Base-by-base conservation (phyloP, 192 early-diverging fungal genomes). In the Coemansia asiatica region DNA sequence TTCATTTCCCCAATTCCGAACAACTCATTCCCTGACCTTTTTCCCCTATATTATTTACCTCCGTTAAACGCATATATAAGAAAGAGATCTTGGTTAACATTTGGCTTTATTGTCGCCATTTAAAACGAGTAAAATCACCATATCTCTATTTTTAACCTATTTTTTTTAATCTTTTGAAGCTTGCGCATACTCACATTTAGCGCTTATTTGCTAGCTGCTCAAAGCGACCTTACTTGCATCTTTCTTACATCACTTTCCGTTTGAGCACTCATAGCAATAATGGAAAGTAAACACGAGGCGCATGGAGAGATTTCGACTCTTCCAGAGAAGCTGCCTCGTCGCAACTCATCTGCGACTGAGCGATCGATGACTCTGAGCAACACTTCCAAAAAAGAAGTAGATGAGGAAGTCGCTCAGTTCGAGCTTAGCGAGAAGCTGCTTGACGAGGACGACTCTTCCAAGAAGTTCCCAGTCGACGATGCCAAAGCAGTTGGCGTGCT, bases 401-500 rank as follows among this genome's bases (percentile, higher is more conserved):
- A 49, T 7, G 56, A 51, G 16, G 54, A 59, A 31, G 0, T 33
- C n/a, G 55, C 35, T n/a, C 48, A 48, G n/a, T 58, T 40, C 15
- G 72, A 69, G 26, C 36, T 12, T 7, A 54, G 54, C 28, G 75
- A 78, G 31, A 64, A 59, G 28, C 35, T 69, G 19, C 46, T 64
- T 27, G 60, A 66, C 1, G 51, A 57, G 6, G 25, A 27, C 7
- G 51, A 48, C 6, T 25, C 21, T 2, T 56, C 66, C 18, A 51
- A 38, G 5, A 53, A 21, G 5, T 15, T n/a, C 2, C 16, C 53
- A 4, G 26, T 38, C 23, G 55, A 61, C 6, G 58, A 69, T 13
- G 35, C 50, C 23, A 28, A 59, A 22, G 44, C 77, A 23, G 68
- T 90, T 18, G 56, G 82, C 6, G 66, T 87, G 21, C 61, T 74